These are phyloP conservation scores for Trichoderma parareesei DNA, from an alignment of 495 filamentous ascomycete species.

Conservation along the genomic window DNA sequence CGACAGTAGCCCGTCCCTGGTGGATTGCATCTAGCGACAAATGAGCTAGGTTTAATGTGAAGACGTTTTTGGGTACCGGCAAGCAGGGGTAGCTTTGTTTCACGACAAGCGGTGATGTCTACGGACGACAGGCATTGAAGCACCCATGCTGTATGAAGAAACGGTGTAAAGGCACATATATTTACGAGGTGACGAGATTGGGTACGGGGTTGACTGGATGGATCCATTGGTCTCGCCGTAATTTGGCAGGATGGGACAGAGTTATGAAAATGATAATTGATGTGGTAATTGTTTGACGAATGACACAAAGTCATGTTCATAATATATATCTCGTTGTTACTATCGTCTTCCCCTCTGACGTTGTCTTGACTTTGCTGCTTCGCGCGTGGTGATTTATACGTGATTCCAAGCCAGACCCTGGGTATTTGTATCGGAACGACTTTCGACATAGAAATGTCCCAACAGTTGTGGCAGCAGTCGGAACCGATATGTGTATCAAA, in stretches of 20 bases:
- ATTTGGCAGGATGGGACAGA: background rate
- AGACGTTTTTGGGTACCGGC: background rate
- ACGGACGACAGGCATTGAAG: background rate
- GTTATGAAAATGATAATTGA: constrained; percentile 9
- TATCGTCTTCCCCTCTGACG: background rate
- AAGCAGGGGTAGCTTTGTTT: too few species aligned
- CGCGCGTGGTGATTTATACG: background rate
- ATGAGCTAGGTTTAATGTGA: background rate
- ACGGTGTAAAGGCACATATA: background rate
- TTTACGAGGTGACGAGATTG: background rate
- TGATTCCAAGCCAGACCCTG: too few species aligned
- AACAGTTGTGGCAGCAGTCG: background rate
- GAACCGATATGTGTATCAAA: background rate
- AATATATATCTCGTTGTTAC: background rate
- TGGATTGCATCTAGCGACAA: background rate
- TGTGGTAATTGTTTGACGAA: constrained; percentile 7
- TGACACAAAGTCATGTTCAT: background rate
- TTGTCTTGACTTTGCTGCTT: background rate
- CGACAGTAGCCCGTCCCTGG: background rate
- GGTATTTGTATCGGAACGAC: background rate
- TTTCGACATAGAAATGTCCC: background rate
- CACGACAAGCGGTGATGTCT: background rate
- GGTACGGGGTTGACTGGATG: background rate
- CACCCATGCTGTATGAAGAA: background rate
- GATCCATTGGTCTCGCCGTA: background rate